Evolutionary conservation across 257 asterid species (phyloP).

Genomic region (Solanum lignicaule): DNA sequence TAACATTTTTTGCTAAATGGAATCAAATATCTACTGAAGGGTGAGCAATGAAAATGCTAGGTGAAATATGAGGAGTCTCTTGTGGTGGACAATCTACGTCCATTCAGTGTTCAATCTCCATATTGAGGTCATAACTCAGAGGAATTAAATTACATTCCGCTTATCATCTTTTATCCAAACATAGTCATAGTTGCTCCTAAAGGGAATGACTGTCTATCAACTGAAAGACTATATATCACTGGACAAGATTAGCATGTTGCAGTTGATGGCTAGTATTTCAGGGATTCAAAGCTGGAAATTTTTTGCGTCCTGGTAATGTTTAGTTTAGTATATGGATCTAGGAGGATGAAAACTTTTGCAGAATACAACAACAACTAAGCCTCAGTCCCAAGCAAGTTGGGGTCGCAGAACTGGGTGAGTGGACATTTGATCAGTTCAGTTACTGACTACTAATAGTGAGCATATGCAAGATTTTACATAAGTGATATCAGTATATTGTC

Average conservation of each 20-base stretch:
- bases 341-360: background rate
- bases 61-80: background rate
- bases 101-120: background rate
- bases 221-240: background rate
- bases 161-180: background rate
- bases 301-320: background rate
- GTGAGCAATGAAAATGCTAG: background rate
- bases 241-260: background rate
- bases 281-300: background rate
- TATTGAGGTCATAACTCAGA: background rate
- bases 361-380: background rate
- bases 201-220: background rate
- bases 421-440: background rate
- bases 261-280: background rate
- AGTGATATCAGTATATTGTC: background rate
- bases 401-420: background rate
- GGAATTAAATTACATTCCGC: background rate
- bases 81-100: background rate
- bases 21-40: background rate
- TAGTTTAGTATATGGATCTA: background rate
- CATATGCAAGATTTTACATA: background rate
- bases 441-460: background rate
- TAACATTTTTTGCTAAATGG: background rate
- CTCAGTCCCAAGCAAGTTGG: background rate
- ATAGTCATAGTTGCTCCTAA: background rate